A percentile compares a stretch with the other conserved stretches of the same genome.
These are phyloP conservation scores for Rhododendron ferrugineum DNA, from an alignment of 148 eudicot genomes.

Conservation along the genomic window DNA sequence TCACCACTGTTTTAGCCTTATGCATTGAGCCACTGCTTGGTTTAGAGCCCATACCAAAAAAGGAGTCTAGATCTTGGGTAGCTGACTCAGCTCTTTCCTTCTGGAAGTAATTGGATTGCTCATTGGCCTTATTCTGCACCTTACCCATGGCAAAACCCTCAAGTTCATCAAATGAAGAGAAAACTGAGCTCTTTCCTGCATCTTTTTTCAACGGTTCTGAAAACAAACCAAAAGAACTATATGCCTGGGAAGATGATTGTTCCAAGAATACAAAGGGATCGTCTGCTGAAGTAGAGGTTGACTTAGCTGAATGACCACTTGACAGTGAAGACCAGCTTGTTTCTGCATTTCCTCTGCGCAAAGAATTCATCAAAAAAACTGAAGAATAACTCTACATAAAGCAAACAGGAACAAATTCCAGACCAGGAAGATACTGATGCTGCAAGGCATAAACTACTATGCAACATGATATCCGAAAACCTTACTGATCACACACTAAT, in stretches of 20 bases:
- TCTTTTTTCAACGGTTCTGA: constrained; percentile 11
- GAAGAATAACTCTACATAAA: background rate
- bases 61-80: constrained; percentile 44
- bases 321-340: constrained; percentile 16
- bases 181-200: constrained; percentile 26
- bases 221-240: constrained; percentile 23
- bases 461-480: background rate
- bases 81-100: background rate
- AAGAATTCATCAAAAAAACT: background rate
- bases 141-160: constrained; percentile 43
- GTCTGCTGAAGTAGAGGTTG: constrained; percentile 20
- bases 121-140: constrained; percentile 21
- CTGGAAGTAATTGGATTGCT: constrained; percentile 13
- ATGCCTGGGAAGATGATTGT: constrained; percentile 18
- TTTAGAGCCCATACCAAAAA: constrained; percentile 30
- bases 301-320: constrained; percentile 20
- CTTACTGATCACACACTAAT: background rate
- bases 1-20: constrained; percentile 33
- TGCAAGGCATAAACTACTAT: background rate
- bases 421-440: background rate
- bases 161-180: constrained; percentile 44
- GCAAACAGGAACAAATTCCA: background rate
- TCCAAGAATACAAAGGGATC: constrained; percentile 40
- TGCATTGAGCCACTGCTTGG: constrained; percentile 23
- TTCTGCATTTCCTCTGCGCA: background rate